A percentile compares a stretch with the other conserved stretches of the same genome.
Conservation (phyloP, 106 monocot genomes). For the Vanilla planifolia region DNA sequence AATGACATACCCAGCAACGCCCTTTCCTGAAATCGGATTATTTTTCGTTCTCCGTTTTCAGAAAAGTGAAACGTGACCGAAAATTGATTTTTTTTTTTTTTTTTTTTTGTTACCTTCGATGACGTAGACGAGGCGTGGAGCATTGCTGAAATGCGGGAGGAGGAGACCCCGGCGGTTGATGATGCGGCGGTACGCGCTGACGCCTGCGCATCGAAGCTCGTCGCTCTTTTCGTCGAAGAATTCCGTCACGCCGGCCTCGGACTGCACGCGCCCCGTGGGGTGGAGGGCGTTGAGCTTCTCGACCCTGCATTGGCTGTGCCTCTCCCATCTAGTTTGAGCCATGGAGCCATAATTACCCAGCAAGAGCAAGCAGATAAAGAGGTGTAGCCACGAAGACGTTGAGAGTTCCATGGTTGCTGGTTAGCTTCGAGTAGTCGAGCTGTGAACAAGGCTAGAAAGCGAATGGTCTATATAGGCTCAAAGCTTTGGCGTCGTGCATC, state of each 20-base stretch:
- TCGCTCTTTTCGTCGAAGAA: slow-evolving; percentile 3
- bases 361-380: no score
- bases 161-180: slow-evolving; percentile 6
- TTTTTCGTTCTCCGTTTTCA: no score
- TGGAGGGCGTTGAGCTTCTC: not conserved
- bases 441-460: no score
- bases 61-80: no score
- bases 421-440: no score
- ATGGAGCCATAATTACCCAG: no score
- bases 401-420: no score
- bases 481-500: no score
- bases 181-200: not conserved
- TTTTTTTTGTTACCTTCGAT: slow-evolving; percentile 12
- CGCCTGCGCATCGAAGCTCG: slow-evolving; percentile 13
- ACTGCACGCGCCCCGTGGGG: slow-evolving; percentile 6
- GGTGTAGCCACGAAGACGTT: no score
- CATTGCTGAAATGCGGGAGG: slow-evolving; percentile 2
- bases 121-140: slow-evolving; percentile 6
- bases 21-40: slow-evolving; percentile 6
- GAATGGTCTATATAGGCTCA: no score
- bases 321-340: no score
- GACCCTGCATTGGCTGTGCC: not conserved
- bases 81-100: no score
- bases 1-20: slow-evolving; percentile 5
- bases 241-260: slow-evolving; percentile 11